Evolutionary conservation across 2,329 filamentous ascomycete species (phyloP), one percentile per base, ranked within the genome.

Genomic region (Gnomoniopsis smithogilvyi): DNA sequence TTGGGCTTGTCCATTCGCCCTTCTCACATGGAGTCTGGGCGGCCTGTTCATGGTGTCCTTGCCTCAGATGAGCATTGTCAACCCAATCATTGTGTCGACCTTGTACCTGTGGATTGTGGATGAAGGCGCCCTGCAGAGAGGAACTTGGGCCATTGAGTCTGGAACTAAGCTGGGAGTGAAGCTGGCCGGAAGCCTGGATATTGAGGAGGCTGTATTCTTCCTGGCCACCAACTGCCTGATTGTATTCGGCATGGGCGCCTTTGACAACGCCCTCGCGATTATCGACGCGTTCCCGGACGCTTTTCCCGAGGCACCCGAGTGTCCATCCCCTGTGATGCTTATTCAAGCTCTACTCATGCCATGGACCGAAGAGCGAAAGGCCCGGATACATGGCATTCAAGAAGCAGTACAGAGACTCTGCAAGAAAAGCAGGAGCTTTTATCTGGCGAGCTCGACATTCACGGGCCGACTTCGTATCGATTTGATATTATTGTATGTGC

Each of bases 131-230:
- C 68, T 92, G 53, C 80, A 80, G 45, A 76, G 86, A 41, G 89
- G 89, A 8, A 91, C 88, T 0, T 92, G 89, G 89, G 80, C 84
- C 1, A 91, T 92, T 52, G 83, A 83, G 61, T 74, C 77, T 4
- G 85, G 82, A 0, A 92, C 88, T 0, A 91, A 91, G 66, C 78
- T 89, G 12, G 84, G 81, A 0, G 67, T 83, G 43, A 78, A 85
- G 51, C 64, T 91, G 0, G 91, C 86, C 80, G 80, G 82, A 2
- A 80, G 80, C 7, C 71, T 92, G 33, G 89, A 92, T 53, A 77
- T 91, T 21, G 89, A 92, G 72, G 89, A 92, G 69, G 88, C 88
- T 0, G 64, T 88, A 8, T 92, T 92, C 75, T 92, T 92, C 70
- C 74, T 91, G 3, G 72, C 82, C 3, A 91, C 88, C 2, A 92